Percentiles rank a stretch among this genome's conserved stretches.
Conservation (phyloP, 208 protist genomes). For the Crithidia fasciculata region DNA sequence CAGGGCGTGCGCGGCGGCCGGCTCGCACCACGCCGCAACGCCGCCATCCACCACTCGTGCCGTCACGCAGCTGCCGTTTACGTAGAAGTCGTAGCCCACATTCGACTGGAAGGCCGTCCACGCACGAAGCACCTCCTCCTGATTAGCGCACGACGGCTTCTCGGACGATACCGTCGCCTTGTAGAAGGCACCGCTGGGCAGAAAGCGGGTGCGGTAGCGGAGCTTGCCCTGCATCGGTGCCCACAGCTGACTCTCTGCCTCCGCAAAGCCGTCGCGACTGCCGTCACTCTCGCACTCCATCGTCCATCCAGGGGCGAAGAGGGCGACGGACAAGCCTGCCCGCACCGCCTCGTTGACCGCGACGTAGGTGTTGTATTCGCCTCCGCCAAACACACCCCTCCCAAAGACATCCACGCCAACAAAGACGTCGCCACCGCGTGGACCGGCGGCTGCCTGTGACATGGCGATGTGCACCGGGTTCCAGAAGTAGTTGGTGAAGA, state of each 20-base stretch:
- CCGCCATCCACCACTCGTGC: no score
- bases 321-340: slow-evolving; percentile 59
- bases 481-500: slow-evolving; percentile 94
- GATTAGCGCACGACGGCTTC: not conserved
- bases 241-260: slow-evolving; percentile 65
- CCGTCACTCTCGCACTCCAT: slow-evolving; percentile 59
- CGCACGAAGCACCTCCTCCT: not conserved
- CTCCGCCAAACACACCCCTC: slow-evolving; percentile 74
- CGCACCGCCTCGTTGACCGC: slow-evolving; percentile 42
- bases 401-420: slow-evolving; percentile 91
- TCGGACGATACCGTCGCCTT: not conserved
- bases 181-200: not conserved
- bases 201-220: slow-evolving; percentile 9
- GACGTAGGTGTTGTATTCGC: slow-evolving; percentile 62
- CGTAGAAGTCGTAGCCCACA: slow-evolving; percentile 59
- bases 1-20: slow-evolving; percentile 31
- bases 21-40: slow-evolving; percentile 34
- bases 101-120: slow-evolving; percentile 65
- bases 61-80: slow-evolving; percentile 48
- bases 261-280: slow-evolving; percentile 51
- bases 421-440: slow-evolving; percentile 60
- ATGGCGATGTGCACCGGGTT: slow-evolving; percentile 44
- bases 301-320: slow-evolving; percentile 94
- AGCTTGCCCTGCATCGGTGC: slow-evolving; percentile 51
- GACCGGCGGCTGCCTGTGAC: slow-evolving; percentile 35